Base-by-base conservation (phyloP, 2,329 filamentous ascomycete genomes). In the Penicillium olsonii region DNA sequence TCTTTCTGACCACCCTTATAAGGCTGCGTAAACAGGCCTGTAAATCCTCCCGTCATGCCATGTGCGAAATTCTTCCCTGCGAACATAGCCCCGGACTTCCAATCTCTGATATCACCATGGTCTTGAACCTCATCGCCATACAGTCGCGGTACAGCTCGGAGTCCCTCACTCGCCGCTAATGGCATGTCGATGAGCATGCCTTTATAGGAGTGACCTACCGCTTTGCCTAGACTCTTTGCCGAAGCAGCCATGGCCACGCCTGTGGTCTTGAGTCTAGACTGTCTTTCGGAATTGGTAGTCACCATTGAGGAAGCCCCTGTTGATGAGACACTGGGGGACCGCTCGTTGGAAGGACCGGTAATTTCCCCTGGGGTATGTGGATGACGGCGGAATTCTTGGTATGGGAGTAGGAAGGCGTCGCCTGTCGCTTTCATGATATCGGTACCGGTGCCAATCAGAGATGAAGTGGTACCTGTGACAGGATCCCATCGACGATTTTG, bases 131-230 rank as follows among this genome's bases (percentile, higher is more conserved):
- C 57, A 24, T 72, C 69, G 5, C 71, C 70, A 42, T 71, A 73
- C 7, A 73, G 45, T 18, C 52, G 62, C 0, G 72, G 72, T 1
- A 68, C 54, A 3, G 61, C 61, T 20, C 64, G 63, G 12, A 74
- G 53, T 0, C 70, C 72, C 42, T 74, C 69, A 1, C 71, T 50
- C 4, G 64, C 41, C 0, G 72, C 70, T 4, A 68, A 56, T 0
- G 71, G 71, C 18, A 74, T 45, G 41, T 73, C 68, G 2, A 74
- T 64, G 2, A 68, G 39, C 0, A 61, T 38, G 6, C 69, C 71
- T 45, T 70, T 70, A 39, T 55, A 59, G n/a, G 60, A 57, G 3
- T 49, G 49, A 3, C 56, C 60, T 2, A 60, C 37, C 20, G 68
- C 54, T 11, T 63, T 63, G 7, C 60, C 62, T 1, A 70, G 33